Conservation (phyloP, 306 rosid species). For the Malus sieversii region DNA sequence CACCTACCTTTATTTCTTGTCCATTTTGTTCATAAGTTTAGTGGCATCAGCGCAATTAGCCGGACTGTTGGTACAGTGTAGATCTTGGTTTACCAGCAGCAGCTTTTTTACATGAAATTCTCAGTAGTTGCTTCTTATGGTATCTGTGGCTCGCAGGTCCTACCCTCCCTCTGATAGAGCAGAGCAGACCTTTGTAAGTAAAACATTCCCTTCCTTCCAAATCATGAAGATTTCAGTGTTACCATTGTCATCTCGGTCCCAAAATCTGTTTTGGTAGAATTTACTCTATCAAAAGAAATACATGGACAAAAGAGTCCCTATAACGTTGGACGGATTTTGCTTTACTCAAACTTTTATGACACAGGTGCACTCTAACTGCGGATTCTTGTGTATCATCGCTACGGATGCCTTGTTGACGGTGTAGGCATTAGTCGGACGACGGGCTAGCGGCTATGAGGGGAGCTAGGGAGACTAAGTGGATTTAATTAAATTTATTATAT, state of each 20-base stretch:
- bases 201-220: constrained; percentile 10
- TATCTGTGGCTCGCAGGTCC: constrained; percentile 35
- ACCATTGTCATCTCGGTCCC: not conserved
- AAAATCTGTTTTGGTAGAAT: not conserved
- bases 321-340: too few relatives aligned
- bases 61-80: constrained; percentile 43
- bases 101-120: constrained; percentile 26
- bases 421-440: too few relatives aligned
- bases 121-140: constrained; percentile 11
- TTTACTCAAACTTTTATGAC: too few relatives aligned
- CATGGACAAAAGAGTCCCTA: too few relatives aligned
- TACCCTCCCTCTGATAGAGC: constrained; percentile 9
- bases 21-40: constrained; percentile 23
- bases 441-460: rapidly evolving
- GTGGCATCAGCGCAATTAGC: constrained; percentile 38
- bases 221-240: not conserved
- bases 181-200: constrained; percentile 32
- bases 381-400: too few relatives aligned
- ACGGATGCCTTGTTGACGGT: too few relatives aligned
- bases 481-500: too few relatives aligned
- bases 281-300: too few relatives aligned
- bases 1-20: not conserved
- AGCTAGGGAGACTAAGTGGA: too few relatives aligned
- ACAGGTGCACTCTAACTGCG: too few relatives aligned
- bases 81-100: constrained; percentile 22